Evolutionary conservation across 2,329 filamentous ascomycete genomes (phyloP).

Genomic region (Coniella lustricola): DNA sequence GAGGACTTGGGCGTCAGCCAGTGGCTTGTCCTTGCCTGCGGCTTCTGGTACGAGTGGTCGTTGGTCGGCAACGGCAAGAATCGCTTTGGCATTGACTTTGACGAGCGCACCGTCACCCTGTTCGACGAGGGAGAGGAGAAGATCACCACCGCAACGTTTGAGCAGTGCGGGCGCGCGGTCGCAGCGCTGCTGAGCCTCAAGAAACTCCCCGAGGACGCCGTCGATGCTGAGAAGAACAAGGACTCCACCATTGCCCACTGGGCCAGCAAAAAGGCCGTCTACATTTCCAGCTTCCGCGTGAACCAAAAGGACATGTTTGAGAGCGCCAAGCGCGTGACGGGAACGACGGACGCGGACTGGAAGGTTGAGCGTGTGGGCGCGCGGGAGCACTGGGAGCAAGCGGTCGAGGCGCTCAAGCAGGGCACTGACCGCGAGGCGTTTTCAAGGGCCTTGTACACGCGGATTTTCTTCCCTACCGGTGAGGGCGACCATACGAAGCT

Average conservation of each 20-base stretch:
- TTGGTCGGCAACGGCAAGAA: slow-evolving; percentile 25
- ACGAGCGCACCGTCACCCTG: slow-evolving; percentile 32
- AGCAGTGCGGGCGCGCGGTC: slow-evolving; percentile 47
- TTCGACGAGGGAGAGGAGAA: slow-evolving; percentile 50
- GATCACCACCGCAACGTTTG: slow-evolving; percentile 51
- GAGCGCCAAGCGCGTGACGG: slow-evolving; percentile 48
- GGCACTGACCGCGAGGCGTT: slow-evolving; percentile 42
- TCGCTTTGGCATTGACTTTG: slow-evolving; percentile 43
- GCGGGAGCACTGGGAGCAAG: slow-evolving; percentile 40
- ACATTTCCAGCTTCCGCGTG: slow-evolving; percentile 48
- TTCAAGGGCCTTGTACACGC: slow-evolving; percentile 44
- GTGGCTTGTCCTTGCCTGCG: slow-evolving; percentile 38
- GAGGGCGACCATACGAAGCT: slow-evolving; percentile 32
- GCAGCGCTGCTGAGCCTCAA: slow-evolving; percentile 40
- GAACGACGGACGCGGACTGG: slow-evolving; percentile 52
- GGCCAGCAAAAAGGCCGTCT: slow-evolving; percentile 39
- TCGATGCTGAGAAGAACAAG: slow-evolving; percentile 25
- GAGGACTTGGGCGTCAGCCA: slow-evolving; percentile 32
- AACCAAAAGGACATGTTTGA: slow-evolving; percentile 59
- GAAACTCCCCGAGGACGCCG: slow-evolving; percentile 32
- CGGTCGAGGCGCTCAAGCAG: slow-evolving; percentile 34
- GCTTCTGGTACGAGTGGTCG: slow-evolving; percentile 49
- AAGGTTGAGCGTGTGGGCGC: slow-evolving; percentile 39
- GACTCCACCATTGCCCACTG: slow-evolving; percentile 36
- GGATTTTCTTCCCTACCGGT: slow-evolving; percentile 43